Base-by-base conservation (phyloP, 345 rosid species). In the Dipteronia sinensis region DNA sequence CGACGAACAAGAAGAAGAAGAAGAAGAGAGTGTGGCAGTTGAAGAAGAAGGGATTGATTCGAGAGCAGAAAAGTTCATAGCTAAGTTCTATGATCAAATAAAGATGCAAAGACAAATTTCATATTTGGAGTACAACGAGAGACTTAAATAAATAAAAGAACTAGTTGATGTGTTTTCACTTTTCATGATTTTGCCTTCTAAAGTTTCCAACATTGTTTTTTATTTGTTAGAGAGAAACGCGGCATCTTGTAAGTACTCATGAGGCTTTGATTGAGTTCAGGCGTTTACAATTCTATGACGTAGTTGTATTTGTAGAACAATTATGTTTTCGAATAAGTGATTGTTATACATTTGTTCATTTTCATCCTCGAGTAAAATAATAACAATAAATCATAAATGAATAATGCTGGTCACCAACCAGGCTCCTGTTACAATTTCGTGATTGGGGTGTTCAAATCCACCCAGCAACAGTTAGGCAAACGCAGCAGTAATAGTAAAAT, bases 21-120 rank as follows among this genome's bases (percentile, higher is more conserved):
- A 15, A n/a, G 78, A 22, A 65, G n/a, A n/a, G n/a, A n/a, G n/a
- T n/a, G n/a, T n/a, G n/a, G n/a, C n/a, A n/a, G n/a, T n/a, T n/a
- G n/a, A n/a, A n/a, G 34, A 71, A 65, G 86, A 86, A 78, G 98
- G 86, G 69, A 90, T 96, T 70, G 98, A 96, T 78, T 74, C 77
- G 71, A 89, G 88, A 82, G 99, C 99, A 0, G 99, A 91, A 82
- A 86, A 88, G 91, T 96, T 96, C 77, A 96, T 94, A 67, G 91
- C 93, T 23, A 82, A 87, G 56, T 93, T 96, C 84, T 85, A 89
- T 64, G 76, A 85, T 77, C 93, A 92, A 78, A 88, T 96, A 76
- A 96, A 86, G 88, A 85, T 94, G 77, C 98, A 94, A 79, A 87
- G 97, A 68, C 95, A 94, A 85, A 76, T 90, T 72, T 96, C 97